phyloP scores from a whole-genome alignment of 2,329 filamentous ascomycete genomes.

The Paecilomyces variotii region DNA sequence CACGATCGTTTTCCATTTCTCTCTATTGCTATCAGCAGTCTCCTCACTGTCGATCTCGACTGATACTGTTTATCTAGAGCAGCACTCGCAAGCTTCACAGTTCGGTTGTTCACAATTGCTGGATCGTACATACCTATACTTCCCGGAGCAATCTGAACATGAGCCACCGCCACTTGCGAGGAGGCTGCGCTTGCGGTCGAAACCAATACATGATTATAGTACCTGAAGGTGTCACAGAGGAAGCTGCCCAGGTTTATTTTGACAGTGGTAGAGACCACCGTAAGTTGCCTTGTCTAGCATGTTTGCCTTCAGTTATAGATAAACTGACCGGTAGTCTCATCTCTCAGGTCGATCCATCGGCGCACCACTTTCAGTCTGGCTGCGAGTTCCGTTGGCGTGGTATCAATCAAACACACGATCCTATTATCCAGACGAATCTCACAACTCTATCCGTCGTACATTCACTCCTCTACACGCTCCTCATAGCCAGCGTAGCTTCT shows the following conservation, averaged over 20 bases:
- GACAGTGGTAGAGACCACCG: constrained; percentile 62
- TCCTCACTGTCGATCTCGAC: neutral
- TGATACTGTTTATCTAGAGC: neutral
- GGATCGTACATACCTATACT: neutral
- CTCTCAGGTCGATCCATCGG: constrained; percentile 55
- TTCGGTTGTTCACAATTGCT: neutral
- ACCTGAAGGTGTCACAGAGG: constrained; percentile 49
- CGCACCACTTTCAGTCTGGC: constrained; percentile 68
- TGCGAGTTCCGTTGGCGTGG: constrained; percentile 74
- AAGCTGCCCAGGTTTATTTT: constrained; percentile 62
- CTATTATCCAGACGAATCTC: constrained; percentile 70
- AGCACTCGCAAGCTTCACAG: neutral
- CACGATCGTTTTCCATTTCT: neutral
- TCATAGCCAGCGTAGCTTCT: constrained; percentile 67
- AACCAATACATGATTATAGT: constrained; percentile 72
- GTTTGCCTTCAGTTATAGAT: constrained; percentile 6
- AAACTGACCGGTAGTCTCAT: neutral
- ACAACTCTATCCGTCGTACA: constrained; percentile 55
- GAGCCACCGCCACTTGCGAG: constrained; percentile 51
- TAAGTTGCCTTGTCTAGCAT: constrained; percentile 42
- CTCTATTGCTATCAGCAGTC: neutral
- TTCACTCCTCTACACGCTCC: constrained; percentile 55
- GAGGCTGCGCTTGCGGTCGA: constrained; percentile 76
- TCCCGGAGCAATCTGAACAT: constrained; percentile 1
- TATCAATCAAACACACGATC: constrained; percentile 69